phyloP scores from a whole-genome alignment of 1,139 yeast species.

The Suhomyces ambrosiae region DNA sequence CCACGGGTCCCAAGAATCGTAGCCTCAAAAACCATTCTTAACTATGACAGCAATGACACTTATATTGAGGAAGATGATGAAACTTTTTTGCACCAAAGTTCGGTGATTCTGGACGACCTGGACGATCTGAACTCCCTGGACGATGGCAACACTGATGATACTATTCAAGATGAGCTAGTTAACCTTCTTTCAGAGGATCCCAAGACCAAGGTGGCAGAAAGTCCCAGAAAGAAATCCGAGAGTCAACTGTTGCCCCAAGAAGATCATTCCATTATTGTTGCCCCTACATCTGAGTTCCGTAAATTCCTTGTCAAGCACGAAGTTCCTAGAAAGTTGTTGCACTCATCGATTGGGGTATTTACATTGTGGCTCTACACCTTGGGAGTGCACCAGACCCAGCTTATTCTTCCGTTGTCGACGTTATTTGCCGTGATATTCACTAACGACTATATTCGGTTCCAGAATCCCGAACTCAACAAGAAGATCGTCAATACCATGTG shows the following conservation, averaged over 20 bases:
- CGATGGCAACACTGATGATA: conserved; percentile 14
- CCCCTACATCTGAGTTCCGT: conserved; percentile 32
- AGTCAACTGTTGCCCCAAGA: too few relatives aligned
- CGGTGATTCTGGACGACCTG: conserved; percentile 20
- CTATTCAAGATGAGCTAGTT: conserved; percentile 16
- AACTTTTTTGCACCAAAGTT: conserved; percentile 34
- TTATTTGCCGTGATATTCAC: conserved; percentile 57
- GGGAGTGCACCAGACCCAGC: conserved; percentile 57
- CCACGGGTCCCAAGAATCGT: conserved; percentile 14
- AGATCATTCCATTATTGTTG: conserved; percentile 1
- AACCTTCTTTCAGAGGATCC: conserved; percentile 14
- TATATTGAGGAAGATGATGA: conserved; percentile 44
- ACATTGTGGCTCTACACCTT: conserved; percentile 71
- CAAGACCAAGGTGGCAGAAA: conserved; percentile 7
- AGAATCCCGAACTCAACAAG: conserved; percentile 59
- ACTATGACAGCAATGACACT: conserved; percentile 32
- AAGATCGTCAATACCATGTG: conserved; percentile 69
- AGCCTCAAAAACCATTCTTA: conserved; percentile 24
- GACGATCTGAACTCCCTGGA: too few relatives aligned
- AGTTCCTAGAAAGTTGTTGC: conserved; percentile 82
- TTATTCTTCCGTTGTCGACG: conserved; percentile 59
- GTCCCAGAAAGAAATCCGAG: too few relatives aligned
- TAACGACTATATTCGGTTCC: conserved; percentile 72
- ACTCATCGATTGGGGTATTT: conserved; percentile 82
- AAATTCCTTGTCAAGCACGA: conserved; percentile 75